Evolutionary conservation across 345 rosid genomes (phyloP), one percentile per base, ranked within the genome.

Genomic region (Syzygium aromaticum): DNA sequence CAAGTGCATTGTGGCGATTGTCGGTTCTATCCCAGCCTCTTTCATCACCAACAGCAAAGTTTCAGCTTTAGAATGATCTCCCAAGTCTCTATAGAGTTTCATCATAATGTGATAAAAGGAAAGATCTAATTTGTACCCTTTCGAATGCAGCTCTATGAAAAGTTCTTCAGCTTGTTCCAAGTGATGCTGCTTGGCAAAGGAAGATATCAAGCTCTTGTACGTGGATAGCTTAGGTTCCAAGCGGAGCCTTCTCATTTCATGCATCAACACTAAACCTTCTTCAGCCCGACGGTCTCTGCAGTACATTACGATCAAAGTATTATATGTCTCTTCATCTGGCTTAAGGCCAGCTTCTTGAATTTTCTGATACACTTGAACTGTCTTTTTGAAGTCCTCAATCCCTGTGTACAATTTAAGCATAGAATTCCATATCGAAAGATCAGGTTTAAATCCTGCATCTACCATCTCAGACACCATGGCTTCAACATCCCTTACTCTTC

Each of bases 21-120:
- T 93, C 64, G 98, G 98, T 86, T 94, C 98, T 56, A 96, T 91
- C 87, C 99, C 98, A 17, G 95, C 94, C 89, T 89, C 95, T 89
- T 94, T 94, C 98, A 97, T 97, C 94, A 92, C 88, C 86, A 90
- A 85, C 54, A 96, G 89, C 57, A 97, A 88, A 14, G 88, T 91
- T 91, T 96, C 96, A 86, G 98, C 96, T 93, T 96, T 96, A 53
- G 94, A 86, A 92, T 97, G 92, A 82, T 89, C 88, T 87, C 98
- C 97, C 67, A 93, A 92, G 90, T 94, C 92, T 85, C 98, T 93
- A 89, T 78, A 96, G 89, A 96, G 92, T 91, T 97, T 97, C 97
- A 97, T 95, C 98, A 97, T 96, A 27, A 93, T 89, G 89, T 96
- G 99, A 91, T 94, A 97, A 89, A 95, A 95, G 30, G 98, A 97